Evolutionary conservation across 768 basidiomycete genomes (phyloP).

Genomic region (Macrolepiota dolichaula): DNA sequence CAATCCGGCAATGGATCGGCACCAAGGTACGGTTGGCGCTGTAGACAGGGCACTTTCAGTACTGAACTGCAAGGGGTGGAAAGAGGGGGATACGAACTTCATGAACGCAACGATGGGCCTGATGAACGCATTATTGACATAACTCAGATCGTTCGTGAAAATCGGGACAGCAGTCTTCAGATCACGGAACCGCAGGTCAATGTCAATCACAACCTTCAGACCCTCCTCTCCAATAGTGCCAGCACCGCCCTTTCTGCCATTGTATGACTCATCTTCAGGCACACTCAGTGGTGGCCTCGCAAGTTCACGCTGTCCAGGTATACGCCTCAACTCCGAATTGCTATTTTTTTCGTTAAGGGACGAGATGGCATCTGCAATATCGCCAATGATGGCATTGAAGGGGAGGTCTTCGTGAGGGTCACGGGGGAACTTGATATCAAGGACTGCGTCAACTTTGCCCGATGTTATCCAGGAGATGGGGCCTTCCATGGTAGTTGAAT

Average conservation of each 20-base stretch:
- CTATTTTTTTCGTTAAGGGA: slow-evolving; percentile 40
- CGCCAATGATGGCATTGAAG: slow-evolving; percentile 81
- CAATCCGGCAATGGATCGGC: slow-evolving; percentile 88
- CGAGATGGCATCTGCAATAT: slow-evolving; percentile 85
- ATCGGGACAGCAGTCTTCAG: slow-evolving; percentile 93
- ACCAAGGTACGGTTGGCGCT: slow-evolving; percentile 93
- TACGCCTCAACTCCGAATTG: slow-evolving; percentile 42
- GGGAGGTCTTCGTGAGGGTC: slow-evolving; percentile 65
- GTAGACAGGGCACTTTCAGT: slow-evolving; percentile 13
- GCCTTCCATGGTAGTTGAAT: slow-evolving; percentile 74
- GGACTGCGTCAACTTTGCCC: slow-evolving; percentile 93
- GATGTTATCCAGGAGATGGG: slow-evolving; percentile 98
- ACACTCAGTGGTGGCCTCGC: slow-evolving; percentile 77
- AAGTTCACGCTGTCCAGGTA: slow-evolving; percentile 84
- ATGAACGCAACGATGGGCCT: slow-evolving; percentile 98
- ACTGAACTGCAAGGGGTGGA: neutral
- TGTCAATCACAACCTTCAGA: slow-evolving; percentile 73
- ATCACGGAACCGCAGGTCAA: slow-evolving; percentile 93
- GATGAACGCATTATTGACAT: slow-evolving; percentile 89
- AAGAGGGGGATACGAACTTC: slow-evolving; percentile 59
- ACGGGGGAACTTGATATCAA: slow-evolving; percentile 96
- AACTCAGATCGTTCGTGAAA: slow-evolving; percentile 84
- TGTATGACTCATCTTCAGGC: slow-evolving; percentile 34
- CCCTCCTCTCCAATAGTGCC: slow-evolving; percentile 19
- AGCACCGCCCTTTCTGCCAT: slow-evolving; percentile 16